A percentile compares a stretch with the other conserved stretches of the same genome.
These are phyloP conservation scores for Vitis hybrid DNA, from an alignment of 177 flowering plant genomes.

Conservation along the genomic window DNA sequence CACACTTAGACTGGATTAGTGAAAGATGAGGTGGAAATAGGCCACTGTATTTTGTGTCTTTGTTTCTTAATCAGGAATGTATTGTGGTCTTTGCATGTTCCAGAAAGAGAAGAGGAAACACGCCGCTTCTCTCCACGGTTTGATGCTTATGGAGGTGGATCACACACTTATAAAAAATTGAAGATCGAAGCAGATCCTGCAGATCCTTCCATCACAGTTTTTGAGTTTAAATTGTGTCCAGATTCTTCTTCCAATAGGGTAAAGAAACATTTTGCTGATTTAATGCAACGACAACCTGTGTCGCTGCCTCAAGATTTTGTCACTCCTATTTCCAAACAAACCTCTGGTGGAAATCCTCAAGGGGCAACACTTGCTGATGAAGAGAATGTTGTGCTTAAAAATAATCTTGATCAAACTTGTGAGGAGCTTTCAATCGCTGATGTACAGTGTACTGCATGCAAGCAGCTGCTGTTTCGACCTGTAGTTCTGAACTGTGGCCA, in stretches of 20 bases:
- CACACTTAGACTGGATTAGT: too few relatives aligned
- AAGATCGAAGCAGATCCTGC: not conserved
- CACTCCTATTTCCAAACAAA: conserved; percentile 6
- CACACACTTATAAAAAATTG: conserved; percentile 11
- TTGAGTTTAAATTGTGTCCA: conserved; percentile 12
- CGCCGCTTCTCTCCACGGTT: conserved; percentile 63
- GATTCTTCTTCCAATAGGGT: conserved; percentile 9
- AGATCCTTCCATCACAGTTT: conserved; percentile 8
- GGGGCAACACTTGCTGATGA: conserved; percentile 12
- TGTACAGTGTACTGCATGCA: conserved; percentile 63
- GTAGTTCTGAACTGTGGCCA: conserved; percentile 94
- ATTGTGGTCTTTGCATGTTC: conserved; percentile 14
- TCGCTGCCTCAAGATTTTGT: not conserved
- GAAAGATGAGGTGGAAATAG: conserved; percentile 8
- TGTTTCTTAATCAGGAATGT: not conserved
- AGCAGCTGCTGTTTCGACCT: conserved; percentile 60
- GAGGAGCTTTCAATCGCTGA: conserved; percentile 46
- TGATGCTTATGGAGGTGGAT: conserved; percentile 18
- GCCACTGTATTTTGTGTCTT: not conserved
- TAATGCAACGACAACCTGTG: conserved; percentile 6
- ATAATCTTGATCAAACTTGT: conserved; percentile 11
- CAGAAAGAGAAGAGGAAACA: conserved; percentile 61
- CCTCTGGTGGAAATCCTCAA: conserved; percentile 12
- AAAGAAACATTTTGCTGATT: conserved; percentile 1
- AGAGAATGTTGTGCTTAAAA: conserved; percentile 10